Base-by-base conservation (phyloP, 2,329 filamentous ascomycete species). In the Aspergillus luchuensis region DNA sequence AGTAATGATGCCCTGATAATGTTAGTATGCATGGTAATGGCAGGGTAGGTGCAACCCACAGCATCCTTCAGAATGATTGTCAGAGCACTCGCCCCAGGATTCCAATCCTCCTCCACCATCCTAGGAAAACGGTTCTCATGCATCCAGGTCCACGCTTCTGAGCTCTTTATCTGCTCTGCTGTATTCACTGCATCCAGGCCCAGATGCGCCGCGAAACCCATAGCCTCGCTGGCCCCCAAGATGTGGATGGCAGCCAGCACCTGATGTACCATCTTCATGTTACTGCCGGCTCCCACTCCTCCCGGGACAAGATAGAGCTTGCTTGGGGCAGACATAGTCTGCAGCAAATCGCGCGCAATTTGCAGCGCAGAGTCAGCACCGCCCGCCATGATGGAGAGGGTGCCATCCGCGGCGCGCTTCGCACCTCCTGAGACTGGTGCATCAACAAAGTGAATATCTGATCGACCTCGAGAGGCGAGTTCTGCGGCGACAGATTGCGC, bases 331-430 rank as follows among this genome's bases (percentile, higher is more conserved):
- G 89, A 85, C 80, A 93, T 85, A 66, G 84, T 84, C 56, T 85
- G 79, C 2, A 92, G 80, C 1, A 92, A 75, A 51, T 80, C 82
- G 21, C 80, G 81, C 0, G 83, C 87, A 59, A 83, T 84, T 36
- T 81, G 78, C 2, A 91, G 75, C 5, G 85, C 85, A 2, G 79
- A 80, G 1, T 84, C 80, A 0, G 84, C 78, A 0, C 82, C 88
- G 2, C 87, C 86, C 0, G 88, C 88, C 85, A 93, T 91, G 71
- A 93, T 92, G 6, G 88, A 90, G 45, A 92, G 77, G 0, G 89
- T 91, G 3, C 90, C 90, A 52, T 89, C 84, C 0, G 87, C 88
- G 1, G 89, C 89, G 36, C 89, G 82, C 8, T 83, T 80, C 0
- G 87, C 85, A 1, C 90, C 90, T 0, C 90, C 90, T 0, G 88